These are phyloP conservation scores for Solanum sitiens DNA, from an alignment of 257 asterid species.

Conservation along the genomic window DNA sequence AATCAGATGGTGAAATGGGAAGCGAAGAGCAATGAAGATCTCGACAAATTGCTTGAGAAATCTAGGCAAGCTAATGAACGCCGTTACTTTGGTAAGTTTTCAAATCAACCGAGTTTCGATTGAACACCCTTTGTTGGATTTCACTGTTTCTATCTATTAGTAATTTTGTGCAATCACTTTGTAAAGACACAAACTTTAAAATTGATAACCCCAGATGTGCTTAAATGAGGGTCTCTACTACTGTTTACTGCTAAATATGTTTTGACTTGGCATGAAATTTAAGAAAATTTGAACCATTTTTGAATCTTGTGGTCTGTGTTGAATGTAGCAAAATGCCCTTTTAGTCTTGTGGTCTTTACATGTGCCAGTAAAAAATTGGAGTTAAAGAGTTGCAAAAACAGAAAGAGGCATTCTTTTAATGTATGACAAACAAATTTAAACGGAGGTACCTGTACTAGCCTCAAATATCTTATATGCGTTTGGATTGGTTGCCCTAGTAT, in stretches of 20 bases:
- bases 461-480: neutral
- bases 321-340: neutral
- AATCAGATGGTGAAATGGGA: slow-evolving; percentile 90
- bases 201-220: neutral
- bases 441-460: neutral
- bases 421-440: too few relatives aligned
- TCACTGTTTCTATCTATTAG: neutral
- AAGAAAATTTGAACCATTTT: neutral
- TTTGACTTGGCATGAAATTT: neutral
- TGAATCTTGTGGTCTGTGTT: neutral
- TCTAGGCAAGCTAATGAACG: slow-evolving; percentile 85
- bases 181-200: neutral
- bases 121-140: neutral
- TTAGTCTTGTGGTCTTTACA: too few relatives aligned
- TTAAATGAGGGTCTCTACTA: neutral
- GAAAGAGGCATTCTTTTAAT: too few relatives aligned
- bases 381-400: too few relatives aligned
- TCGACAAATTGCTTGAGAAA: slow-evolving; percentile 67
- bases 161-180: neutral
- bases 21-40: slow-evolving; percentile 66
- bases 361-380: too few relatives aligned
- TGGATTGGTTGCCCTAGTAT: neutral
- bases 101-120: neutral
- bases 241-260: neutral
- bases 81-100: slow-evolving; percentile 74